Base-by-base conservation (phyloP, 257 asterid genomes). In the Oldenlandia corymbosa region DNA sequence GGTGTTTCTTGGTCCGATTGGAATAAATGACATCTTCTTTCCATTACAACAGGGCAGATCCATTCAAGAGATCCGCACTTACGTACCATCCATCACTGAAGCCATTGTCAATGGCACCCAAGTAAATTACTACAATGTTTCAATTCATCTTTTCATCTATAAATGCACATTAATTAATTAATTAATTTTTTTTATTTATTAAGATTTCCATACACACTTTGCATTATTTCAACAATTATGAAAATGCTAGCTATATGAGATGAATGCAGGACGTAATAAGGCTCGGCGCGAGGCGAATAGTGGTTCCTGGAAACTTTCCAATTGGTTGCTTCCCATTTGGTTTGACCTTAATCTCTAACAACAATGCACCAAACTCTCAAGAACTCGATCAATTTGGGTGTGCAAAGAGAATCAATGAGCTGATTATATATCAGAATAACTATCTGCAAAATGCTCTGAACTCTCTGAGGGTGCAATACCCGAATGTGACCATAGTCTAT, bases 261-360 rank as follows among this genome's bases (percentile, higher is more conserved):
- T 50, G 6, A 4, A 18, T 41, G 64, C 64, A 59, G 50, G 21
- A 59, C 4, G 18, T 23, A 14, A 59, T 59, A 6, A 10, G 11
- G 51, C 36, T 52, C 13, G 58, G 34, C 0, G 58, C 64, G 24
- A 59, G 5, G 13, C 36, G 51, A 18, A 59, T 59, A 21, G 20
- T 59, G 7, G 51, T 59, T 39, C 50, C 51, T 11, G 36, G 51
- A 39, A 39, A 59, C 14, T 39, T 39, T 23, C 64, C 64, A 23
- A 2, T 36, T 24, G 50, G 64, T 6, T 59, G 51, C 39, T 39
- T 59, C 45, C 64, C 64, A 0, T 2, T 39, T 1, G 24, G 4
- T 52, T 52, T 52, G 31, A 27, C 5, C 16, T 12, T 52, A 24
- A 3, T 52, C 36, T 24, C 36, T 24, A 52, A 52, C 13, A 5